Evolutionary conservation across 2,329 filamentous ascomycete species (phyloP).

Genomic region (Elsinoe ampelina): DNA sequence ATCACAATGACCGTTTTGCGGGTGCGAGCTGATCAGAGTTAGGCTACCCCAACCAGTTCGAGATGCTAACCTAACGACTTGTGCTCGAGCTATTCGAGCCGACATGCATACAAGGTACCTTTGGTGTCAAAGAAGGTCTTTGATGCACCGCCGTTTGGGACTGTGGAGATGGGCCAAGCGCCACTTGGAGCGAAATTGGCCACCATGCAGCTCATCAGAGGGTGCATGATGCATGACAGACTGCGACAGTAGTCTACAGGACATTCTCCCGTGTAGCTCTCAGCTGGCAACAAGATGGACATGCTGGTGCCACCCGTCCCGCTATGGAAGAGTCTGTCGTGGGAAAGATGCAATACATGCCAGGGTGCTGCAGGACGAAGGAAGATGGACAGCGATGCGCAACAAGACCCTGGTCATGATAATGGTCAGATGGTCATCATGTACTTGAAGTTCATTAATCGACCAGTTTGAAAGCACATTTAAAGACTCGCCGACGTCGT

Average conservation of each 20-base stretch:
- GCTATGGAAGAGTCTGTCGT: background rate
- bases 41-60: background rate
- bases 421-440: background rate
- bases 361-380: background rate
- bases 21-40: background rate
- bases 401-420: background rate
- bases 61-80: background rate
- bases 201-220: background rate
- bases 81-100: background rate
- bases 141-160: background rate
- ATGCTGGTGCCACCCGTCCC: background rate
- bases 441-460: background rate
- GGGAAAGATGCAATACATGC: background rate
- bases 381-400: background rate
- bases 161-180: background rate
- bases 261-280: background rate
- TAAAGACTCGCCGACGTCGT: too few species aligned
- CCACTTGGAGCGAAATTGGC: background rate
- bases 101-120: background rate
- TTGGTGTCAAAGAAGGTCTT: background rate
- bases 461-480: background rate
- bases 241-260: background rate
- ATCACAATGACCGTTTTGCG: background rate
- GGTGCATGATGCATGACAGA: conserved; percentile 2
- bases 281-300: background rate